A percentile compares a stretch with the other conserved stretches of the same genome.
Conservation (phyloP, 768 basidiomycete genomes). For the Chalciporus sphaerocephalus region DNA sequence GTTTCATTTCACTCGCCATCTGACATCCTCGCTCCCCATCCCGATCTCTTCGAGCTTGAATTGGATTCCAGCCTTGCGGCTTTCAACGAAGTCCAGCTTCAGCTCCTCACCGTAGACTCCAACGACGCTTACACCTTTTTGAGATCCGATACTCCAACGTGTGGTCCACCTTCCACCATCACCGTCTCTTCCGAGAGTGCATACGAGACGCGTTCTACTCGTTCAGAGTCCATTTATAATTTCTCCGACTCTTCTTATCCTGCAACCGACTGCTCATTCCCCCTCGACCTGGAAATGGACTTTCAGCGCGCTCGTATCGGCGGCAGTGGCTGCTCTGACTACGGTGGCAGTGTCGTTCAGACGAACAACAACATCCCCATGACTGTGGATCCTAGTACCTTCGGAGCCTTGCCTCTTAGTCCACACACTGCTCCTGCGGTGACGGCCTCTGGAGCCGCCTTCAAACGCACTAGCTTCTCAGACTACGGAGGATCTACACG, state of each 20-base stretch:
- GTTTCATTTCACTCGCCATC: slow-evolving; percentile 64
- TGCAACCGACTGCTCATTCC: slow-evolving; percentile 51
- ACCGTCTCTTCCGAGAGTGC: slow-evolving; percentile 76
- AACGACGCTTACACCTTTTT: slow-evolving; percentile 63
- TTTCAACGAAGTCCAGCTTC: slow-evolving; percentile 58
- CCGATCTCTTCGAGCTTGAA: slow-evolving; percentile 81
- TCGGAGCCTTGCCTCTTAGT: slow-evolving; percentile 53
- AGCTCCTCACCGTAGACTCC: slow-evolving; percentile 59
- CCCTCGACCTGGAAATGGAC: slow-evolving; percentile 69
- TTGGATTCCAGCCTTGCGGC: slow-evolving; percentile 68
- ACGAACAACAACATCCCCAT: slow-evolving; percentile 36
- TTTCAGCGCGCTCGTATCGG: slow-evolving; percentile 57
- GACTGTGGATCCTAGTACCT: slow-evolving; percentile 54
- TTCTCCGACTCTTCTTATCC: slow-evolving; percentile 52
- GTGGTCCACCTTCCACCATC: slow-evolving; percentile 73
- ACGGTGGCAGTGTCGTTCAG: slow-evolving; percentile 38
- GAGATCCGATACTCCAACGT: slow-evolving; percentile 58
- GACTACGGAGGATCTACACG: slow-evolving; percentile 60
- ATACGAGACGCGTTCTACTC: slow-evolving; percentile 64
- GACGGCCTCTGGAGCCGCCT: slow-evolving; percentile 24
- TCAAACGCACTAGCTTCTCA: slow-evolving; percentile 54
- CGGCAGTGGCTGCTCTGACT: slow-evolving; percentile 49
- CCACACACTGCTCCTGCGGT: slow-evolving; percentile 48
- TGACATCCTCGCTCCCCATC: slow-evolving; percentile 72
- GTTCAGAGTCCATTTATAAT: slow-evolving; percentile 68